phyloP scores from a whole-genome alignment of 306 rosid species.

The Castanea mollissima region DNA sequence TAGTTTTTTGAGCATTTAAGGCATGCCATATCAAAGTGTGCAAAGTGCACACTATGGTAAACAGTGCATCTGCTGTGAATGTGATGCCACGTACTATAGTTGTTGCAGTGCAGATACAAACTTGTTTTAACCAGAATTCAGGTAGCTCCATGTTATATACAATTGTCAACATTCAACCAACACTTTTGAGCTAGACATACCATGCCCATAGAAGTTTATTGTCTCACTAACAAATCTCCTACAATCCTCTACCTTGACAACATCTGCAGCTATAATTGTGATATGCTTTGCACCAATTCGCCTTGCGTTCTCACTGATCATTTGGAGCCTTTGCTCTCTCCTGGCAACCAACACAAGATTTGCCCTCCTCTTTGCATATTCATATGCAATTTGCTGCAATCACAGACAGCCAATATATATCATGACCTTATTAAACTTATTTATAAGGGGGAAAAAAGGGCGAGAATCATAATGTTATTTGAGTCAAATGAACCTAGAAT shows the following conservation, averaged over 20 bases:
- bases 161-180: not conserved
- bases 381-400: conserved; percentile 84
- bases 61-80: too few species aligned
- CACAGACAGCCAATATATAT: not conserved
- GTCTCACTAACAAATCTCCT: conserved; percentile 63
- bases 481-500: not conserved
- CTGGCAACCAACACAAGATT: conserved; percentile 76
- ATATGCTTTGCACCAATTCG: conserved; percentile 67
- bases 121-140: too few species aligned
- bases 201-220: conserved; percentile 46
- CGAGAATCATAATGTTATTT: not conserved
- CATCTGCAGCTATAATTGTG: conserved; percentile 73
- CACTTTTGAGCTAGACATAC: conserved; percentile 29
- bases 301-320: conserved; percentile 72
- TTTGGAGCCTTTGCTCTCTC: conserved; percentile 58
- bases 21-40: too few species aligned
- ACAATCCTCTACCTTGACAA: conserved; percentile 90
- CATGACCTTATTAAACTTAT: not conserved
- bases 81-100: too few species aligned
- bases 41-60: too few species aligned
- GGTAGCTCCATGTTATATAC: too few species aligned
- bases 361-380: conserved; percentile 75
- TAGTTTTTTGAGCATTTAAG: too few species aligned
- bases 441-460: too few species aligned
- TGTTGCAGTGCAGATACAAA: too few species aligned